Base-by-base conservation (phyloP, 805 yeast species). In the Spathaspora boniae region DNA sequence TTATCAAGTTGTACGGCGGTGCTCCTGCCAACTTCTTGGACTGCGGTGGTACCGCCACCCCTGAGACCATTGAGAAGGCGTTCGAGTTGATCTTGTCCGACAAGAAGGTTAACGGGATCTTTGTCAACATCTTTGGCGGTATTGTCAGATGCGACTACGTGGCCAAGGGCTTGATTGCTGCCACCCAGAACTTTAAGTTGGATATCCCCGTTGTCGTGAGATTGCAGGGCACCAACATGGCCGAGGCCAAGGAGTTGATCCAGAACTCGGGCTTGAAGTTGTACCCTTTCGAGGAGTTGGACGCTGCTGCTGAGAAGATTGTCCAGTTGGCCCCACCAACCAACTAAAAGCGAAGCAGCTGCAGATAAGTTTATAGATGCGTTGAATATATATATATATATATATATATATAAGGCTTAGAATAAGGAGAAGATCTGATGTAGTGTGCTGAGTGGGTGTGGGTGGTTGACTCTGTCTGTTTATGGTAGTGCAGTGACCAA, bases 11-110 rank as follows among this genome's bases (percentile, higher is more conserved):
- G 55, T 86, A 88, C 72, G 97, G 98, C 57, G 99, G 99, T 65
- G 85, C 80, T 51, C 99, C 99, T 55, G 99, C 98, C 48, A 93
- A 93, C 77, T 93, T 93, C 79, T 79, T 93, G 63, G 99, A 93
- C 74, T 93, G 96, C 68, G 99, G 99, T 75, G 99, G 99, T 74
- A 95, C 96, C 66, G 98, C 99, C 53, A 93, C 98, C 45, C 97
- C 98, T 50, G 85, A 86, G 69, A 89, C 98, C 57, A 93, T 93
- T 60, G 94, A 89, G 73, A 84, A 84, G 69, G 99, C 98, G 38
- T 91, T 93, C 74, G 83, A 81, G 68, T 78, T 93, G 65, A 91
- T 93, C 56, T 72, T 94, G 59, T 76, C 93, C 42, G 97, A 93
- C 72, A 68, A 78, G 57, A 78, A 80, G 55, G 97, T 93, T 49